Percentiles rank a stretch among this genome's conserved stretches.
Evolutionary conservation across 495 filamentous ascomycete genomes (phyloP).

Genomic region (Parathielavia appendiculata): DNA sequence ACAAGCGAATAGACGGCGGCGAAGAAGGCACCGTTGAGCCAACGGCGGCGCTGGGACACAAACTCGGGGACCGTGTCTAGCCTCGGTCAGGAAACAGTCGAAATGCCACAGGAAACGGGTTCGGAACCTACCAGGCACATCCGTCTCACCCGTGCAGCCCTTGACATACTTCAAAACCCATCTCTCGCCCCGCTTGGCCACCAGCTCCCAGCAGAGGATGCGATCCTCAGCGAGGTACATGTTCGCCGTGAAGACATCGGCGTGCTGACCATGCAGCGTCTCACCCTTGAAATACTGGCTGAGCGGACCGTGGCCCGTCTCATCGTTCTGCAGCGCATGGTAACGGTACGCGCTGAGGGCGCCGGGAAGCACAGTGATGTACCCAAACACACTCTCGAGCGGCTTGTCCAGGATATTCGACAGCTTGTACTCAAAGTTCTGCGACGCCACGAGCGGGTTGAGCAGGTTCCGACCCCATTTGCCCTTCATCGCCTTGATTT

Average conservation of each 20-base stretch:
- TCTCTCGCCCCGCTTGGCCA: conserved; percentile 87
- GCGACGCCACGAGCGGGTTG: conserved; percentile 91
- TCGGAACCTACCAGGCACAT: conserved; percentile 74
- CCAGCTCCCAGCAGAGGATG: conserved; percentile 98
- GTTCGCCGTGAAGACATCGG: conserved; percentile 97
- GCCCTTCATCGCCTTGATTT: conserved; percentile 95
- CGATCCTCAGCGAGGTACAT: conserved; percentile 99
- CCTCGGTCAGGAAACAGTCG: conserved; percentile 1
- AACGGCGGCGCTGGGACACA: conserved; percentile 89
- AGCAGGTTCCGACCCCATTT: conserved; percentile 74
- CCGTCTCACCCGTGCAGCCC: conserved; percentile 89
- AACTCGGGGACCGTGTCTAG: conserved; percentile 80
- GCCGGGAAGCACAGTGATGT: conserved; percentile 94
- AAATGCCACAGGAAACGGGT: not conserved
- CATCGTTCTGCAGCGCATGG: conserved; percentile 94
- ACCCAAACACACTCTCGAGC: conserved; percentile 93
- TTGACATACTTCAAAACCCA: conserved; percentile 99
- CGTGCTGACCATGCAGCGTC: conserved; percentile 91
- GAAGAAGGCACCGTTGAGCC: conserved; percentile 99
- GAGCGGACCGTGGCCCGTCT: conserved; percentile 88
- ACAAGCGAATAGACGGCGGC: conserved; percentile 96
- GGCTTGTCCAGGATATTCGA: conserved; percentile 98
- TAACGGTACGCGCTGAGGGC: conserved; percentile 94
- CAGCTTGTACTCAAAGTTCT: conserved; percentile 99
- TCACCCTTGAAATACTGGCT: conserved; percentile 99